phyloP scores from a whole-genome alignment of 2,329 filamentous ascomycete genomes.

The Arachnopeziza araneosa region DNA sequence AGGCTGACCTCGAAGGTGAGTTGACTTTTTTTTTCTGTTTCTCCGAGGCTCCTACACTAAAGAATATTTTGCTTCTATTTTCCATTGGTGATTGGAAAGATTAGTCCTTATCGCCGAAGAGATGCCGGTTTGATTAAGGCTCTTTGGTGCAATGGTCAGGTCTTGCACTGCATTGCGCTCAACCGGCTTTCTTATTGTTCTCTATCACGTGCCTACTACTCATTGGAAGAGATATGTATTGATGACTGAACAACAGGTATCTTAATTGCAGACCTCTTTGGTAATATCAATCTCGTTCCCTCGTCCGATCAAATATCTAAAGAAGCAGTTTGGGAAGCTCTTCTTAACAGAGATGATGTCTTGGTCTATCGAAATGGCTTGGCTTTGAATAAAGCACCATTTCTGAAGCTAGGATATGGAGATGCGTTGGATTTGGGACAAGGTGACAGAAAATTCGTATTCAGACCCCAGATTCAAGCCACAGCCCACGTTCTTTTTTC shows the following conservation, averaged over 20 bases:
- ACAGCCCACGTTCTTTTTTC: not conserved
- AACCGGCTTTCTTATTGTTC: not conserved
- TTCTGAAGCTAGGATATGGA: not conserved
- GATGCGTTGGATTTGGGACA: constrained; percentile 1
- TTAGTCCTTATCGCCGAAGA: not conserved
- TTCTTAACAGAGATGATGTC: constrained; percentile 5
- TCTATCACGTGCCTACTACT: not conserved
- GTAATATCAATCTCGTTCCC: constrained; percentile 2
- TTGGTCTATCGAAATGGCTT: not conserved
- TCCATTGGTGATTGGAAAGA: not conserved
- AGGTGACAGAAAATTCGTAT: constrained; percentile 8
- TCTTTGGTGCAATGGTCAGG: not conserved
- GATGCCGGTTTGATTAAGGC: not conserved
- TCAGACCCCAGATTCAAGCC: not conserved
- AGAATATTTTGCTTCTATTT: not conserved
- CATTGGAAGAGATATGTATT: not conserved
- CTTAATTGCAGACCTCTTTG: constrained; percentile 10
- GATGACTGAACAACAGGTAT: constrained; percentile 5
- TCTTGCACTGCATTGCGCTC: not conserved
- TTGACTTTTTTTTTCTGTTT: not conserved
- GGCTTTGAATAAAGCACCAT: not conserved
- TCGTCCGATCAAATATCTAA: constrained; percentile 2
- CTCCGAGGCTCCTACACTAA: not conserved
- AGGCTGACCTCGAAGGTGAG: constrained; percentile 19
- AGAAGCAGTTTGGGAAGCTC: constrained; percentile 10